Evolutionary conservation across 805 yeast species (phyloP), one percentile per base, ranked within the genome.

Genomic region (Candida succiphila): DNA sequence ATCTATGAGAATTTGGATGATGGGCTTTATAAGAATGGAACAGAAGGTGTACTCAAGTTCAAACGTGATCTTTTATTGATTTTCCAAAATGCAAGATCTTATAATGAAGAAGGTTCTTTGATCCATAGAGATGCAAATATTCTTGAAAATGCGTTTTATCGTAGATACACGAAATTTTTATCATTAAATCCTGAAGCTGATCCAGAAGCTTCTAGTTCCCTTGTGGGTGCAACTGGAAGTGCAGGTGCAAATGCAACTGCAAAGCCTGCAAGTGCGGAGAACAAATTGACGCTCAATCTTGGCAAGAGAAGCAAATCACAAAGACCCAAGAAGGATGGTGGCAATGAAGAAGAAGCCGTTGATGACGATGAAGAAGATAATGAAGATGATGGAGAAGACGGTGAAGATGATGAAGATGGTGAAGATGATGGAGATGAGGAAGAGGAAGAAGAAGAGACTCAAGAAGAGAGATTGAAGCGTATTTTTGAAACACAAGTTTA

Each of bases 41-140:
- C 64, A 3, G 67, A 70, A 19, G 62, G 61, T 25, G 65, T 85
- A 37, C 71, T 68, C 25, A 73, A 66, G 31, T 82, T 86, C 46
- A 58, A 69, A 36, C 67, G 64, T 16, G 80, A 78, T 33, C 63
- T 80, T 6, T 58, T 63, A 20, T 59, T 78, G 33, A 77, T 89
- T 12, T 87, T 88, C 59, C 49, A 64, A 29, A 92, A 92, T 56
- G 95, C 96, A 2, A 75, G 75, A 49, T 53, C 67, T 1, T 89
- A 77, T 56, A 89, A 88, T 54, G 81, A 76, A 38, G 81, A 81
- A 33, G 74, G 71, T 2, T 74, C 92, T 34, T 65, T 74, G 34
- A 77, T 88, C 27, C 75, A 76, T 48, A 72, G 72, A 38, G 94
- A 86, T 56, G 79, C 96, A 0, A 57, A 53, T 25, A 67, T 69